Percentiles rank a stretch among this genome's conserved stretches.
Conservation (phyloP, 306 rosid genomes). For the Rubus idaeus region DNA sequence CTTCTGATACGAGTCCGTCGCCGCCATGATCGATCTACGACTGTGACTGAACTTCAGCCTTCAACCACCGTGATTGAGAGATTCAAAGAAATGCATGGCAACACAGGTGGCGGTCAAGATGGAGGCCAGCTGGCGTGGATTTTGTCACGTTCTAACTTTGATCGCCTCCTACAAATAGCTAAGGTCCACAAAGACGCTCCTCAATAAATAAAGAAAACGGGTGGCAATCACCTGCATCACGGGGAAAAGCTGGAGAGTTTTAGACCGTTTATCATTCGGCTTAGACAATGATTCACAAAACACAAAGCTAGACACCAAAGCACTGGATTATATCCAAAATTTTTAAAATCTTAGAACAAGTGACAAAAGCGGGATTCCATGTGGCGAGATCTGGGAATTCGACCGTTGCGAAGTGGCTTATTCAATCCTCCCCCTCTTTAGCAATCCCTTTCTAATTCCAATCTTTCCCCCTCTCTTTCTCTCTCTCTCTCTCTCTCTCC, state of each 20-base stretch:
- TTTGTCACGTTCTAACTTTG: background rate
- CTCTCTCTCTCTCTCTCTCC: constrained; percentile 7
- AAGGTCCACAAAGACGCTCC: background rate
- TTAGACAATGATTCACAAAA: background rate
- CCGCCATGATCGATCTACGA: background rate
- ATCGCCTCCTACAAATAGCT: too few species aligned
- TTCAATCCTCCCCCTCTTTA: constrained; percentile 23
- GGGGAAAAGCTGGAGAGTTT: background rate
- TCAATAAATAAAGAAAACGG: background rate
- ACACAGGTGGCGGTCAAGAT: background rate
- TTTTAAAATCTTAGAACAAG: constrained; percentile 34
- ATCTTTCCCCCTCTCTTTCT: constrained; percentile 4
- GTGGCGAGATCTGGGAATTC: constrained; percentile 58
- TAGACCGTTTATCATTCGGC: background rate
- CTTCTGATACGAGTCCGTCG: background rate
- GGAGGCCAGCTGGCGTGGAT: background rate
- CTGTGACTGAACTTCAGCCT: background rate
- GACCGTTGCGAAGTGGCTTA: constrained; percentile 68
- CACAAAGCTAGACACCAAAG: too few species aligned
- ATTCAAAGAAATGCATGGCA: background rate
- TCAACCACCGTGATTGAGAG: background rate
- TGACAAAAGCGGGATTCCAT: constrained; percentile 41
- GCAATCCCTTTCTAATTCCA: background rate
- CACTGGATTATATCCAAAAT: background rate
- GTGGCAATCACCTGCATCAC: background rate